phyloP scores from a whole-genome alignment of 2,329 filamentous ascomycete species.

The Ophiocordyceps robertsii region DNA sequence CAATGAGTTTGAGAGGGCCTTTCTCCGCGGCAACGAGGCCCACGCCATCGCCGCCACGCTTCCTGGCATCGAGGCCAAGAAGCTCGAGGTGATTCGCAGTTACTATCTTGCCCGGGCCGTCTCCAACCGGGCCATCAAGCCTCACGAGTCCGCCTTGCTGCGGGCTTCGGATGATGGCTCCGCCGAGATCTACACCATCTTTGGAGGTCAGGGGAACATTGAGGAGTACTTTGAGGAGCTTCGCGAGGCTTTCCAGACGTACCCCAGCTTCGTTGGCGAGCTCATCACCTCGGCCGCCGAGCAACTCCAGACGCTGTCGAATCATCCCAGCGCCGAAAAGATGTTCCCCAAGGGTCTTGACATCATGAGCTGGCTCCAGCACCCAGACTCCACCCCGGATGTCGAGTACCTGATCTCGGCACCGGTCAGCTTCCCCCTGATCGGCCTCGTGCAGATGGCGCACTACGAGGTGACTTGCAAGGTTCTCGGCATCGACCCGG shows the following conservation, averaged over 20 bases:
- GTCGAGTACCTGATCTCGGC: constrained; percentile 89
- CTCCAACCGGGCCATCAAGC: constrained; percentile 72
- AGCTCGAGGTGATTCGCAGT: constrained; percentile 73
- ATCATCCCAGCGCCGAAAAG: constrained; percentile 80
- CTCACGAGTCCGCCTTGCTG: constrained; percentile 86
- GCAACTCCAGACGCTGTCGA: constrained; percentile 72
- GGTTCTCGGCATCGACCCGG: constrained; percentile 77
- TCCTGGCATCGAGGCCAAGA: constrained; percentile 87
- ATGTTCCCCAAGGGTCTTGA: constrained; percentile 96
- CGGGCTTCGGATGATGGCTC: constrained; percentile 74
- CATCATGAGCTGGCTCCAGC: constrained; percentile 83
- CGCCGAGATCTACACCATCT: constrained; percentile 83
- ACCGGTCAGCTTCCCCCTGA: constrained; percentile 89
- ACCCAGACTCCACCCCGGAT: constrained; percentile 81
- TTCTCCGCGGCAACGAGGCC: constrained; percentile 89
- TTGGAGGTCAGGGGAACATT: constrained; percentile 96
- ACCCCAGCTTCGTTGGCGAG: constrained; percentile 80
- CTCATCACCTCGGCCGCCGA: constrained; percentile 72
- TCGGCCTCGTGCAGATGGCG: constrained; percentile 88
- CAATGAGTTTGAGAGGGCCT: constrained; percentile 93
- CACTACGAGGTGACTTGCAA: constrained; percentile 94
- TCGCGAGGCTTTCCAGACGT: constrained; percentile 79
- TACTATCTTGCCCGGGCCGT: constrained; percentile 87
- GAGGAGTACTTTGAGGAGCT: constrained; percentile 99
- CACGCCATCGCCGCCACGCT: constrained; percentile 77